Base-by-base conservation (phyloP, 2,329 filamentous ascomycete species). In the Ceratocystis smalleyi region DNA sequence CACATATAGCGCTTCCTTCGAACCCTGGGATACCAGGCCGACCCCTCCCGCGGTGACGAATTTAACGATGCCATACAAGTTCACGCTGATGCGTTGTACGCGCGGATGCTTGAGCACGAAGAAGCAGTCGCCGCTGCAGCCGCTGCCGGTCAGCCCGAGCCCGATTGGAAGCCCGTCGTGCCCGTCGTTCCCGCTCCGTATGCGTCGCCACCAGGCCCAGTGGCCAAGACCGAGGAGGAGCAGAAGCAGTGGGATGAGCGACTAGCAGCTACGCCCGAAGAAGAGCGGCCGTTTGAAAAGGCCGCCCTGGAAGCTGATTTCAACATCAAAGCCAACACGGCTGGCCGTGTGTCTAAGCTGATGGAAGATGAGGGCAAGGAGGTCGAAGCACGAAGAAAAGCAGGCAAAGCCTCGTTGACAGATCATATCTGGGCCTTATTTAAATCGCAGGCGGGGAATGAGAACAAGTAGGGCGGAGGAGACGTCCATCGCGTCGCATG, bases 31-130 rank as follows among this genome's bases (percentile, higher is more conserved):
- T 97, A 96, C 72, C 81, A 95, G 43, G 82, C 83, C 6, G 83
- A 83, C 30, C 77, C 83, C 67, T 82, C 87, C 55, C 82, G 85
- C 24, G 77, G 85, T 7, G 76, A 80, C 0, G 80, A 85, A 35
- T 81, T 88, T 62, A 88, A 96, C 70, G 91, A 96, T 73, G 83
- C 87, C 69, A 90, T 99, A 67, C 94, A 97, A 75, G 89, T 97
- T 86, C 91, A 96, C 73, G 92, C 92, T 66, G 94, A 99, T 76
- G 83, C 83, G 68, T 79, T 99, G 49, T 99, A 91, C 74, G 88
- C 92, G 71, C 84, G 87, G 69, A 90, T 97, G 85, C 75, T 95
- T 45, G 81, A 83, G 67, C 90, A 95, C 72, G 92, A 99, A 74
- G 79, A 78, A 22, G 82, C 81, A 68, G 83, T 88, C n/a, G 83